Evolutionary conservation across 495 filamentous ascomycete genomes (phyloP), one percentile per base, ranked within the genome.

Genomic region (Elaphomyces granulatus): DNA sequence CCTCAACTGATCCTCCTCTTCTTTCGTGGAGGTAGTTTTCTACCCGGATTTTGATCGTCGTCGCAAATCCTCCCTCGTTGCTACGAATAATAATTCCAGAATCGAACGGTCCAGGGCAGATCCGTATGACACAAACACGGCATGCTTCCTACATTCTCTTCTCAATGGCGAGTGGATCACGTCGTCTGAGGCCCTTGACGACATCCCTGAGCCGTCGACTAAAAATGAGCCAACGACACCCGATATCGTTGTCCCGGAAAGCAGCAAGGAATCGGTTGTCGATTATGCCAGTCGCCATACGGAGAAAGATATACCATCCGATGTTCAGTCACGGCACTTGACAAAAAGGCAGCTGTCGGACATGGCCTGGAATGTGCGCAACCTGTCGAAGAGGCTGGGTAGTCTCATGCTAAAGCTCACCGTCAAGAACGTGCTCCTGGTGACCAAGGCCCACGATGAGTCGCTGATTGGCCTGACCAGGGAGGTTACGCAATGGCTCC

Each of bases 281-380:
- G 49, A 53, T 31, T 26, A 51, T 15, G 45, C 49, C 34, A 55
- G 57, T 20, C 46, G 38, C 17, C 43, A 41, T 16, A 23, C 26
- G 9, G 35, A 50, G 4, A 53, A 51, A n/a, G 40, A 46, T 0
- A 42, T 56, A 9, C 50, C 58, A 15, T 49, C 50, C 4, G 52
- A 62, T 20, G 54, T 64, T 18, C 65, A 77, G 40, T 80, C 76
- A 17, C 55, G 77, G 10, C 71, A 90, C 21, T 67, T 98, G 45
- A 95, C 87, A 2, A 98, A 96, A 60, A 81, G 78, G 43, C 84
- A 98, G 56, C 67, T 98, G 23, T 81, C 79, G 1, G 90, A 96
- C 45, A 94, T 98, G 90, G 86, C 87, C 0, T 85, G 83, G 74
- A 87, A 87, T 16, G 87, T 98, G 40, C 72, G 90, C 20, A 86